Percentiles rank a stretch among this genome's conserved stretches.
Evolutionary conservation across 1,284 basidiomycete genomes (phyloP).

Genomic region (Somion occarium): DNA sequence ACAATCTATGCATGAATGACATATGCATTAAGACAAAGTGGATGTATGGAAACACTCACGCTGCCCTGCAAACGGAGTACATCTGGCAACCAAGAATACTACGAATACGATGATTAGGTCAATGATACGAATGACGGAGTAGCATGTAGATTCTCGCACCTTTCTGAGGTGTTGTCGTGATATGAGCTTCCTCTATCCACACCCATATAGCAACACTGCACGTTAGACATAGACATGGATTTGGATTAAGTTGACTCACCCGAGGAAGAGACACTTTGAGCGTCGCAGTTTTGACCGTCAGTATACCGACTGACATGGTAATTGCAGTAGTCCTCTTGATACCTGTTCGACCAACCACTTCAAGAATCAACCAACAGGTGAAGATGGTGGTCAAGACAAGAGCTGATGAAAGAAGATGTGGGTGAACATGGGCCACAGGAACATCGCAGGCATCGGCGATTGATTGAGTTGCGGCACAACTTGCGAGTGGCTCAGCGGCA

Average conservation of each 20-base stretch:
- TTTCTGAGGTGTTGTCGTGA: slow-evolving; percentile 29
- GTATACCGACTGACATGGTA: slow-evolving; percentile 1
- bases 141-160: too few species aligned
- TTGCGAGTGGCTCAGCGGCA: too few species aligned
- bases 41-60: slow-evolving; percentile 34
- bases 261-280: not conserved
- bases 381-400: not conserved
- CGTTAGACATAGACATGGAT: too few species aligned
- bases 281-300: slow-evolving; percentile 7
- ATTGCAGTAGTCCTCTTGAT: too few species aligned
- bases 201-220: too few species aligned
- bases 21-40: not conserved
- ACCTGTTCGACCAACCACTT: too few species aligned
- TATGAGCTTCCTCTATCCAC: slow-evolving; percentile 29
- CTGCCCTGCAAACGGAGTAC: slow-evolving; percentile 78
- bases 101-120: slow-evolving; percentile 18
- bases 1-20: slow-evolving; percentile 46
- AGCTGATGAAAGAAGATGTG: not conserved
- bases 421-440: too few species aligned
- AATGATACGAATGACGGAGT: too few species aligned
- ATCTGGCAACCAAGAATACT: slow-evolving; percentile 90
- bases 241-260: not conserved
- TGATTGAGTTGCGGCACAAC: too few species aligned
- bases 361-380: too few species aligned
- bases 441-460: not conserved